These are phyloP conservation scores for Cetradonia linearis DNA, from an alignment of 495 filamentous ascomycete genomes.

Conservation along the genomic window DNA sequence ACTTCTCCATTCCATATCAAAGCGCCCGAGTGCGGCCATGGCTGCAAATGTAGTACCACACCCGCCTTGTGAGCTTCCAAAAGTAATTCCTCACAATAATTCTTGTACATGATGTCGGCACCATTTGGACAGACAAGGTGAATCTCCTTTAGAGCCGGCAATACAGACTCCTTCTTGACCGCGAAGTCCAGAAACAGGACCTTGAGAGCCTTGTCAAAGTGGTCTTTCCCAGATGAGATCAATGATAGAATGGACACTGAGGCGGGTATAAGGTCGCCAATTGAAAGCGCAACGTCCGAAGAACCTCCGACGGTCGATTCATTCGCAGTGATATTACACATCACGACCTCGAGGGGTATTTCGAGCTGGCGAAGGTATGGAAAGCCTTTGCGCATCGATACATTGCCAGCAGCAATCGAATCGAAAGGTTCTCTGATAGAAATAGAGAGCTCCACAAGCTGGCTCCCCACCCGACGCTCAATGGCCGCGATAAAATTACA, in stretches of 20 bases:
- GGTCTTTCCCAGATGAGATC: constrained; percentile 4
- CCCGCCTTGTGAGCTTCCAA: not conserved
- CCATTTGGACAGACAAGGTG: constrained; percentile 15
- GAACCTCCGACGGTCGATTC: constrained; percentile 7
- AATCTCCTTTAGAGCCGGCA: constrained; percentile 25
- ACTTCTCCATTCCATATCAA: not conserved
- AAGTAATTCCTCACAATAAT: constrained; percentile 12
- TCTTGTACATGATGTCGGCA: constrained; percentile 23
- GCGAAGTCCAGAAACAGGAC: constrained; percentile 25
- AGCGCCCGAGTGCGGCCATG: not conserved
- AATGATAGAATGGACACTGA: constrained; percentile 17
- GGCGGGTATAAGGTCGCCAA: constrained; percentile 17
- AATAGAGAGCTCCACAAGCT: constrained; percentile 30
- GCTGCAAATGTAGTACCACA: not conserved
- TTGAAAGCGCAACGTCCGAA: not conserved
- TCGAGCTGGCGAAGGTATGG: constrained; percentile 29
- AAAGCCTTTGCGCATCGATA: constrained; percentile 29
- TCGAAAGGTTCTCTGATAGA: constrained; percentile 24
- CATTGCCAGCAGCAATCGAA: constrained; percentile 28
- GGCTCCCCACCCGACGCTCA: constrained; percentile 28
- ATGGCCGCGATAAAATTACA: constrained; percentile 32
- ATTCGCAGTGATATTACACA: constrained; percentile 27
- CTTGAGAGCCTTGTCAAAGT: constrained; percentile 25
- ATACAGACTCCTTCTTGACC: constrained; percentile 17
- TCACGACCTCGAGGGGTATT: constrained; percentile 29